Evolutionary conservation across 257 asterid species (phyloP).

Genomic region (Scutellaria barbata): DNA sequence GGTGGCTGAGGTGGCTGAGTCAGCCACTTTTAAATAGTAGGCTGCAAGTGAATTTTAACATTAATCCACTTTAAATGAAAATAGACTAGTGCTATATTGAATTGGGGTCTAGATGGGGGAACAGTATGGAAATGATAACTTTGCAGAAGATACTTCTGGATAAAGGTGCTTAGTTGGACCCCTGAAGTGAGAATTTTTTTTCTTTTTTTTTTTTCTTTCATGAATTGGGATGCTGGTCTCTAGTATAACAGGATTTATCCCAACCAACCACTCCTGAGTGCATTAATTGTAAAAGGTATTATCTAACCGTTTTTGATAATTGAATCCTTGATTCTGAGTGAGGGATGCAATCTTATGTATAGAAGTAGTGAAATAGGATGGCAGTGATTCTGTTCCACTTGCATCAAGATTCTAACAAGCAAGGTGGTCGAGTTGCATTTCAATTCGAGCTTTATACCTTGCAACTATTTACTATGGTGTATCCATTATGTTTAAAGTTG

Average conservation of each 20-base stretch:
- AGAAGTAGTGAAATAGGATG: conserved; percentile 13
- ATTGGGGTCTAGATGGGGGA: conserved; percentile 23
- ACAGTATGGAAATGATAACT: conserved; percentile 21
- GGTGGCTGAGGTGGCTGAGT: conserved; percentile 17
- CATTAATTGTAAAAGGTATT: conserved; percentile 15
- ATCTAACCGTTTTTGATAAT: conserved; percentile 21
- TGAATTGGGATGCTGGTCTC: conserved; percentile 41
- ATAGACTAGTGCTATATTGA: conserved; percentile 8
- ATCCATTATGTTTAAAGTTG: too few species aligned
- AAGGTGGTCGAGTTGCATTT: conserved; percentile 28
- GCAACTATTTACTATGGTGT: too few species aligned
- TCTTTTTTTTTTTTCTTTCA: conserved; percentile 35
- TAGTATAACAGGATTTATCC: conserved; percentile 36
- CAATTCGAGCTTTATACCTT: conserved; percentile 23
- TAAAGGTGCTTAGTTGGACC: conserved; percentile 37
- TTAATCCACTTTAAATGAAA: conserved; percentile 3
- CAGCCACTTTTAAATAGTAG: not conserved
- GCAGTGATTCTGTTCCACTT: conserved; percentile 37
- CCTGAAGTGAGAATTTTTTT: conserved; percentile 35
- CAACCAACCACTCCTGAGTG: conserved; percentile 28
- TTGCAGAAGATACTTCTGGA: conserved; percentile 24
- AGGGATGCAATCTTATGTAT: conserved; percentile 29
- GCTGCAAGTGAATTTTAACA: conserved; percentile 23
- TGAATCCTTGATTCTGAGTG: conserved; percentile 34
- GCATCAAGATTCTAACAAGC: conserved; percentile 37